A percentile compares a stretch with the other conserved stretches of the same genome.
Evolutionary conservation across 768 basidiomycete genomes (phyloP).

Genomic region (Leccinum incarnatum): DNA sequence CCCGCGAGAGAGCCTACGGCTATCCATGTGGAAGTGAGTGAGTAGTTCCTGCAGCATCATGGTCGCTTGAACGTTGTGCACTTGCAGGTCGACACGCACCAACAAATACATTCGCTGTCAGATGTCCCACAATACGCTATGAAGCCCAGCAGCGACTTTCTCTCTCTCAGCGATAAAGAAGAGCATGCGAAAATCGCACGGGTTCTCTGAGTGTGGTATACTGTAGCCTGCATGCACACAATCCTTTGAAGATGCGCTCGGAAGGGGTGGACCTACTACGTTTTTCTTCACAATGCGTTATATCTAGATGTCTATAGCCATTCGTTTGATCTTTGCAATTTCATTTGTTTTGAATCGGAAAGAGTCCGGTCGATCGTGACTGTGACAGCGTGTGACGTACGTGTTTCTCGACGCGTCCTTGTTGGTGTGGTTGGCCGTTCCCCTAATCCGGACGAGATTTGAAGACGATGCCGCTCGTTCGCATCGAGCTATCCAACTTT

Average conservation of each 20-base stretch:
- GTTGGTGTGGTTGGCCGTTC: conserved; percentile 13
- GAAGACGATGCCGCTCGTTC: conserved; percentile 66
- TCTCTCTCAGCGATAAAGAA: conserved; percentile 23
- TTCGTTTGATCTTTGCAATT: conserved; percentile 6
- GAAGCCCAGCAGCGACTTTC: conserved; percentile 23
- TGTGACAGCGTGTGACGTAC: conserved; percentile 24
- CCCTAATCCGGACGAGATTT: conserved; percentile 20
- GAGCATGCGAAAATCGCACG: conserved; percentile 14
- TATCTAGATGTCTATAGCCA: conserved; percentile 7
- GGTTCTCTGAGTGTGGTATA: conserved; percentile 10
- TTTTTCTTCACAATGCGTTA: background rate
- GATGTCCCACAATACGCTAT: conserved; percentile 22
- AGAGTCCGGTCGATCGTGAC: conserved; percentile 6
- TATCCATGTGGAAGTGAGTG: conserved; percentile 36
- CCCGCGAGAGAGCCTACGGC: conserved; percentile 16
- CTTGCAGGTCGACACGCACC: conserved; percentile 30
- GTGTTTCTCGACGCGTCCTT: conserved; percentile 25
- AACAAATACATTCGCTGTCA: conserved; percentile 23
- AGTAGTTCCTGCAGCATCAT: background rate
- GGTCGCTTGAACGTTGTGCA: conserved; percentile 2
- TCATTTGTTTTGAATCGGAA: background rate
- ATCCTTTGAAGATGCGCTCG: background rate
- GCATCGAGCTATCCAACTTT: conserved; percentile 93
- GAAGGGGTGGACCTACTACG: background rate
- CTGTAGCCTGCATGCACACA: background rate